phyloP scores from a whole-genome alignment of 2,329 filamentous ascomycete genomes.

The Dactylonectria estremocensis region DNA sequence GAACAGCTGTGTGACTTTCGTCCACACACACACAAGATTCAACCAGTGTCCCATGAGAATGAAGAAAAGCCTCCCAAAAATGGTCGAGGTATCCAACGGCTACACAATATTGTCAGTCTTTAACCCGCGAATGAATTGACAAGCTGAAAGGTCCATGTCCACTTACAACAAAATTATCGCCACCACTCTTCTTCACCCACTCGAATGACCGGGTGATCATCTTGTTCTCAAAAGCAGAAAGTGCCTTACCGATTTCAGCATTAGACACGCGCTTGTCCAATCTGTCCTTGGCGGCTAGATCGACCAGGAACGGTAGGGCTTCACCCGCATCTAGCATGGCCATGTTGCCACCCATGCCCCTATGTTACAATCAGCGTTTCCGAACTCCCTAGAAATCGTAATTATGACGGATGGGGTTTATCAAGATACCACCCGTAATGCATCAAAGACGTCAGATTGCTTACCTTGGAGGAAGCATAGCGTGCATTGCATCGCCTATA shows the following conservation, averaged over 20 bases:
- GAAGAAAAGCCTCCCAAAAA: not conserved
- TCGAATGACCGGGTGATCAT: not conserved
- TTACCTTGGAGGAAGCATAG: not conserved
- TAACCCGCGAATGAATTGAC: not conserved
- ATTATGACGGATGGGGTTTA: not conserved
- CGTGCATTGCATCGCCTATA: not conserved
- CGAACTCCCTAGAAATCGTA: not conserved
- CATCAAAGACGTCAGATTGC: not conserved
- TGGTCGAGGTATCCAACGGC: not conserved
- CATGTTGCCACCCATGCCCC: not conserved
- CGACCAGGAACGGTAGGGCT: not conserved
- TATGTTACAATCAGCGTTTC: not conserved
- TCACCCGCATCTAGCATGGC: not conserved
- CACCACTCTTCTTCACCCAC: not conserved
- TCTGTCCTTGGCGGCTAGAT: not conserved
- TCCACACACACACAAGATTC: not conserved
- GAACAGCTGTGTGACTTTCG: not conserved
- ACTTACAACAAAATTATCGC: not conserved
- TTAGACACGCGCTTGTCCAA: not conserved
- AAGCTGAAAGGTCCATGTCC: not conserved
- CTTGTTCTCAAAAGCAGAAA: not conserved
- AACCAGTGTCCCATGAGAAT: not conserved
- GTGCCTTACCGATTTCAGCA: not conserved
- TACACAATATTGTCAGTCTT: not conserved
- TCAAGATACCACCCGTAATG: not conserved